phyloP scores from a whole-genome alignment of 768 basidiomycete genomes.

The Lanmaoa pseudosensibilis region DNA sequence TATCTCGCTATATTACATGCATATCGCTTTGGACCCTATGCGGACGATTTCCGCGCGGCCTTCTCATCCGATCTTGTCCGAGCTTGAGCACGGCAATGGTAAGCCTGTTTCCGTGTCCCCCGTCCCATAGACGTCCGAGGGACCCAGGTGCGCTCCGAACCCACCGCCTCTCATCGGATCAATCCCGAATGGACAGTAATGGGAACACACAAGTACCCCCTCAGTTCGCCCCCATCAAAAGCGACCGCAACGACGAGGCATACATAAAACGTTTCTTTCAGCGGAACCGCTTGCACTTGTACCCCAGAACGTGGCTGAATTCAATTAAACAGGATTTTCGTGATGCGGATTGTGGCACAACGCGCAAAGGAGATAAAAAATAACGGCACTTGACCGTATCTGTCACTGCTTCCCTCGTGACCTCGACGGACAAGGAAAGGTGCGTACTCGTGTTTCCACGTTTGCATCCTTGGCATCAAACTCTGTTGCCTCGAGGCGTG shows the following conservation, averaged over 20 bases:
- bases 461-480: conserved; percentile 23
- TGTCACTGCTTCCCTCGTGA: conserved; percentile 18
- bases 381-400: conserved; percentile 12
- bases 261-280: not conserved
- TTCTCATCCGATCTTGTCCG: conserved; percentile 1
- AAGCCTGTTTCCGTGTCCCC: not conserved
- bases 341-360: not conserved
- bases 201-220: not conserved
- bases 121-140: not conserved
- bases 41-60: conserved; percentile 22
- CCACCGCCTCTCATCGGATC: conserved; percentile 11
- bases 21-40: conserved; percentile 23
- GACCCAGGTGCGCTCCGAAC: not conserved
- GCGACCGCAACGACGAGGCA: not conserved
- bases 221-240: not conserved
- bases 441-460: conserved; percentile 1
- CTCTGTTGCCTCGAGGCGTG: conserved; percentile 30
- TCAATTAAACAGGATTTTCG: conserved; percentile 2
- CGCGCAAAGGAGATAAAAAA: not conserved
- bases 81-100: not conserved
- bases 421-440: conserved; percentile 6
- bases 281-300: conserved; percentile 22
- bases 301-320: conserved; percentile 32
- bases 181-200: conserved; percentile 2
- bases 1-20: conserved; percentile 16